Evolutionary conservation across 2,329 filamentous ascomycete species (phyloP).

Genomic region (Orbilia ellipsospora): DNA sequence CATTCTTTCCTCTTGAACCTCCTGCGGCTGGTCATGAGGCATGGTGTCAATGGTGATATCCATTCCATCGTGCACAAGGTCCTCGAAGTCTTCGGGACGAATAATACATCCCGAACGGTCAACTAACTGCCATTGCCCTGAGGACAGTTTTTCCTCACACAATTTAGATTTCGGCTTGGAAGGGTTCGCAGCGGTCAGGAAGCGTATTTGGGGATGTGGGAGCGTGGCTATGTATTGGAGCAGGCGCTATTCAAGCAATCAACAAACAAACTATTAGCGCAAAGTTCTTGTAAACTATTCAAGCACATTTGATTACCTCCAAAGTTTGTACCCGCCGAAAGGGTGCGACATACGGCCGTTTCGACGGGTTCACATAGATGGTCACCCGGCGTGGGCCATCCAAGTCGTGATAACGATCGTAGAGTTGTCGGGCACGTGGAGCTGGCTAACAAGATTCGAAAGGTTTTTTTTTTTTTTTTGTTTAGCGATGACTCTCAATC

Average conservation of each 20-base stretch:
- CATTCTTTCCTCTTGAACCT: conserved; percentile 5
- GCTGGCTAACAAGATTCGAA: background rate
- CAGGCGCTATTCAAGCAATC: conserved; percentile 18
- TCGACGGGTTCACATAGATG: conserved; percentile 43
- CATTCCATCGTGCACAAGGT: conserved; percentile 46
- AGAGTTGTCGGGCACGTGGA: conserved; percentile 16
- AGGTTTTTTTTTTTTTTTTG: too few species aligned
- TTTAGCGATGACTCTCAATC: conserved; percentile 1
- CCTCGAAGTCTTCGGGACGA: conserved; percentile 46
- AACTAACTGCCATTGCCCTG: conserved; percentile 48
- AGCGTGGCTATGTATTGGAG: conserved; percentile 41
- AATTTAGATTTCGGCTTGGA: conserved; percentile 25
- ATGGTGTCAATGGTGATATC: conserved; percentile 45
- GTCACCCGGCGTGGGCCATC: conserved; percentile 34
- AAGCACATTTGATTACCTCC: conserved; percentile 15
- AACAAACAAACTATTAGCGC: too few species aligned
- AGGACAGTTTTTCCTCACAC: conserved; percentile 36
- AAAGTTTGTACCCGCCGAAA: conserved; percentile 47
- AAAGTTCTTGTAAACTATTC: too few species aligned
- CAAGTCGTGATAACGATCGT: conserved; percentile 18
- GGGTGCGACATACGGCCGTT: conserved; percentile 43
- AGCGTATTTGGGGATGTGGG: conserved; percentile 45
- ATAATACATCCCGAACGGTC: conserved; percentile 44
- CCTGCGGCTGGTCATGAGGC: conserved; percentile 14
- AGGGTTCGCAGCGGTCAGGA: conserved; percentile 29